Conservation (phyloP, 306 rosid species). For the Quercus engelmannii region DNA sequence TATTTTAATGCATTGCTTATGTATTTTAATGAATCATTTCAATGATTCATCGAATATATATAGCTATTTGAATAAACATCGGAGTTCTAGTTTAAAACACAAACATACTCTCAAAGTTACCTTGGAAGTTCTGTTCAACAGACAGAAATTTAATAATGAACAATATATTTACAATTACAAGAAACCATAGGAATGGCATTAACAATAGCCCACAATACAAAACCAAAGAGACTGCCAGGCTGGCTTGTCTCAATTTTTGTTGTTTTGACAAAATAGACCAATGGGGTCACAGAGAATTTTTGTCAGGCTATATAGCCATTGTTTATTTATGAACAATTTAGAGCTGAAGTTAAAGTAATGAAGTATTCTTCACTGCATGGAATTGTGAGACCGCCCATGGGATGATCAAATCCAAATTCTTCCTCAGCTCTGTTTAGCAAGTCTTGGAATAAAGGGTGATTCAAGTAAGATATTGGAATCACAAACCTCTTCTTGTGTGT, state of each 20-base stretch:
- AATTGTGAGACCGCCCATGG: slow-evolving; percentile 86
- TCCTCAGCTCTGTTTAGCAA: slow-evolving; percentile 79
- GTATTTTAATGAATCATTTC: too few species aligned
- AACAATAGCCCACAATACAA: slow-evolving; percentile 17
- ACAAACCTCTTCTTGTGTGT: slow-evolving; percentile 70
- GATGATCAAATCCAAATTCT: slow-evolving; percentile 88
- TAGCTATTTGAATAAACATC: background rate
- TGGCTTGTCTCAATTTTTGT: slow-evolving; percentile 25
- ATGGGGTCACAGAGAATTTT: background rate
- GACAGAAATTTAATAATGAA: background rate
- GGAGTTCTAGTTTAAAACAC: background rate
- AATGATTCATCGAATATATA: too few species aligned
- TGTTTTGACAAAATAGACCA: slow-evolving; percentile 13
- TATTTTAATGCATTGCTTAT: background rate
- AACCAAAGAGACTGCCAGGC: slow-evolving; percentile 18
- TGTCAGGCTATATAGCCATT: background rate
- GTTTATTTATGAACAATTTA: slow-evolving; percentile 30
- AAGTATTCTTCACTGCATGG: slow-evolving; percentile 88
- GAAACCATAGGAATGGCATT: slow-evolving; percentile 15
- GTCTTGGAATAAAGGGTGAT: slow-evolving; percentile 79
- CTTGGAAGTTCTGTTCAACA: background rate
- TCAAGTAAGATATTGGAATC: slow-evolving; percentile 78
- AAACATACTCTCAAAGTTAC: background rate
- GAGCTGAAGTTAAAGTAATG: slow-evolving; percentile 59
- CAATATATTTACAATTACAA: slow-evolving; percentile 24